Conservation (phyloP, 1,284 basidiomycete genomes). For the Athelia sp. region DNA sequence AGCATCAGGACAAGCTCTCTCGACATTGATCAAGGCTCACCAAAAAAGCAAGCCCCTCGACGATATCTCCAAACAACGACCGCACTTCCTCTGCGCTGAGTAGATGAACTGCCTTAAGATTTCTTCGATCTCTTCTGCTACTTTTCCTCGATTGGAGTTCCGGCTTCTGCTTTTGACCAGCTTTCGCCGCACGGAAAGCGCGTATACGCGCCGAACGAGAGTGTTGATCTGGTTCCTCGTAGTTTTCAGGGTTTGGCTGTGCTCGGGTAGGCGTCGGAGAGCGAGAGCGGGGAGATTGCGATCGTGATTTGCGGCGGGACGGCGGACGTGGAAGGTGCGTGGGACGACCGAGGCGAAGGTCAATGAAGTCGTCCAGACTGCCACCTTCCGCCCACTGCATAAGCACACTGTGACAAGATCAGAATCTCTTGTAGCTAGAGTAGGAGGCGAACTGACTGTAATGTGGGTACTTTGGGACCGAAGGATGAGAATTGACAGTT, state of each 20-base stretch:
- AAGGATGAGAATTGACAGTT: conserved; percentile 78
- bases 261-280: not conserved
- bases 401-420: too few species aligned
- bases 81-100: conserved; percentile 78
- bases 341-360: conserved; percentile 60
- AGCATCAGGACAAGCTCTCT: too few species aligned
- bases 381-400: conserved; percentile 95
- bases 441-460: too few species aligned
- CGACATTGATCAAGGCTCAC: too few species aligned
- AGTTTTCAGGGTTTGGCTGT: conserved; percentile 2
- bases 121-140: too few species aligned
- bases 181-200: conserved; percentile 67
- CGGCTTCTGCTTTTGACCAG: conserved; percentile 43
- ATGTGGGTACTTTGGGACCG: conserved; percentile 76
- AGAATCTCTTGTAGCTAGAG: too few species aligned
- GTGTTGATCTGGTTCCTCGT: conserved; percentile 26
- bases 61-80: conserved; percentile 74
- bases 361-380: conserved; percentile 81
- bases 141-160: conserved; percentile 9
- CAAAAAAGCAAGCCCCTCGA: conserved; percentile 75
- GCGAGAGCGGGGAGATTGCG: conserved; percentile 10
- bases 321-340: conserved; percentile 43
- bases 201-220: conserved; percentile 69
- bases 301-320: conserved; percentile 18
- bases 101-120: conserved; percentile 74